Percentiles rank a stretch among this genome's conserved stretches.
Evolutionary conservation across 2,329 filamentous ascomycete genomes (phyloP).

Genomic region (Chaetomiaceae sp.): DNA sequence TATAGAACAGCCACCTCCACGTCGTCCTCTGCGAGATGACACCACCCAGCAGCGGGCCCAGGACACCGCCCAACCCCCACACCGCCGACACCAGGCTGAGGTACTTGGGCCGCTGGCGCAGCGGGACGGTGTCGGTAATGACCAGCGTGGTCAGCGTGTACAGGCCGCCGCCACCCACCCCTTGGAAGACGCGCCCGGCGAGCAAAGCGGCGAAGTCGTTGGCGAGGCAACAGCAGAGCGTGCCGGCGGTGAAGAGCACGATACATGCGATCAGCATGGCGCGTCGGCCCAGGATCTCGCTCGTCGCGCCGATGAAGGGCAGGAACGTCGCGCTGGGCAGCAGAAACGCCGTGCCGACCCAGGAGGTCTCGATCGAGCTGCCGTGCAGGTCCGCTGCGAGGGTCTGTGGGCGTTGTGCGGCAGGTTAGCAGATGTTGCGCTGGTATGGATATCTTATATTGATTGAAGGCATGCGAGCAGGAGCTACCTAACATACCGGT

Average conservation of each 20-base stretch:
- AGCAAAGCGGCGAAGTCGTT: background rate
- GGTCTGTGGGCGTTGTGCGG: no score
- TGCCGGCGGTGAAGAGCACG: background rate
- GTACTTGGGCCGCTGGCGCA: background rate
- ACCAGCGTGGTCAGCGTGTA: background rate
- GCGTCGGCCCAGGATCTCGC: background rate
- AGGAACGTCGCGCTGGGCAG: background rate
- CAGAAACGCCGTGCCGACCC: background rate
- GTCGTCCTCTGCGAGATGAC: background rate
- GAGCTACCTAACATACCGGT: no score
- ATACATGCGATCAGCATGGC: background rate
- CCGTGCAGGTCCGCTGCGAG: background rate
- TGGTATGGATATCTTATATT: no score
- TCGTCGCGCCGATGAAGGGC: background rate
- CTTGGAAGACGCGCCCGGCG: background rate
- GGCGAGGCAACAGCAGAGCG: background rate
- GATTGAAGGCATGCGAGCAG: no score
- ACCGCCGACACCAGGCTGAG: background rate
- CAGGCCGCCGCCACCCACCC: background rate
- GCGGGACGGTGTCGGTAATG: background rate
- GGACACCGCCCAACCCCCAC: background rate
- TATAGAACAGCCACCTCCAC: background rate
- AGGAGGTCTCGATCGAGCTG: background rate
- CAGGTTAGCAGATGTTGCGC: no score
- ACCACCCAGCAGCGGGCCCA: background rate